A percentile compares a stretch with the other conserved stretches of the same genome.
These are phyloP conservation scores for Nicotiana benthamiana DNA, from an alignment of 257 asterid genomes.

Conservation along the genomic window DNA sequence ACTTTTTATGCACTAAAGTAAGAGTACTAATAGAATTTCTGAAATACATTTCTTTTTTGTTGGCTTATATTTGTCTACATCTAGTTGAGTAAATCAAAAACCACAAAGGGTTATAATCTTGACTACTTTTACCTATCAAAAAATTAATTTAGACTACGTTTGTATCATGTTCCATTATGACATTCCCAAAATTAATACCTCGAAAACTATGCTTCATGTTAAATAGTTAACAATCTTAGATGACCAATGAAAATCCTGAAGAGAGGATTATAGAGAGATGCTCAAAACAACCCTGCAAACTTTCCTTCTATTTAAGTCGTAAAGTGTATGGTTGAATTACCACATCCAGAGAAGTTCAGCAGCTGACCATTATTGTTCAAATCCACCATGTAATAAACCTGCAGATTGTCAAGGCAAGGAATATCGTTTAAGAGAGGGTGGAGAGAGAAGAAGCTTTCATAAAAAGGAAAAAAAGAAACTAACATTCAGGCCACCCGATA, in stretches of 20 bases:
- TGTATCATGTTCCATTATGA: not conserved
- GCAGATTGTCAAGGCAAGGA: constrained; percentile 12
- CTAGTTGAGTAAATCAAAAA: not conserved
- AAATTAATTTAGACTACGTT: not conserved
- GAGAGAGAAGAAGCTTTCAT: not conserved
- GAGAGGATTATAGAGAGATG: not conserved
- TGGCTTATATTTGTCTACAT: not conserved
- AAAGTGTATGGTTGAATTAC: constrained; percentile 29
- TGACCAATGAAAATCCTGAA: not conserved
- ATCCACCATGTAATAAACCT: constrained; percentile 93
- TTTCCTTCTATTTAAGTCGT: not conserved
- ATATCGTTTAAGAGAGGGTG: not conserved
- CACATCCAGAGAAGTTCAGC: constrained; percentile 94
- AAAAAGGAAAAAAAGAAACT: not conserved
- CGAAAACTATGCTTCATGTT: not conserved
- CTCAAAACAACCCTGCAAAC: not conserved
- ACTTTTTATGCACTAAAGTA: too few relatives aligned
- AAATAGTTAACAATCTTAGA: not conserved
- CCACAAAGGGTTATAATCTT: not conserved
- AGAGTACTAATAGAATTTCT: not conserved
- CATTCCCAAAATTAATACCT: not conserved
- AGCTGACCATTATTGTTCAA: constrained; percentile 56
- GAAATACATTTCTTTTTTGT: not conserved
- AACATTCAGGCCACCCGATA: not conserved
- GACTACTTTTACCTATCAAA: not conserved